Conservation (phyloP, 2,329 filamentous ascomycete species). For the Ophiostoma ips region DNA sequence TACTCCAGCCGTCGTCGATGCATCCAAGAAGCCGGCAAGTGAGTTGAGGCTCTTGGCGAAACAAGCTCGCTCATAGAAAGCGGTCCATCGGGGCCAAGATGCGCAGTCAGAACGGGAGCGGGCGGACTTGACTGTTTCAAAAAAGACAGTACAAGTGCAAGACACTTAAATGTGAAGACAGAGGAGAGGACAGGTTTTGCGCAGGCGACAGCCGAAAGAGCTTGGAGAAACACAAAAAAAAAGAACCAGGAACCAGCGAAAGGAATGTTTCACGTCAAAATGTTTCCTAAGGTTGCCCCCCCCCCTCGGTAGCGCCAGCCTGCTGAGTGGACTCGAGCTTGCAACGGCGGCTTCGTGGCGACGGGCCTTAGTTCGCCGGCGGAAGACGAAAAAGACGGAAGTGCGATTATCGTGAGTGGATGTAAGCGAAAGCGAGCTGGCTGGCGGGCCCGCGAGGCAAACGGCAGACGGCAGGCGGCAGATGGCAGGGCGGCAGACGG, state of each 20-base stretch:
- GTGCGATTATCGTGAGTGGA: background rate
- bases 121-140: background rate
- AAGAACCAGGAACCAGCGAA: background rate
- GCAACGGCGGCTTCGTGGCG: background rate
- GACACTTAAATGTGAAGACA: background rate
- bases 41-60: constrained; percentile 1
- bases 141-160: too few species aligned
- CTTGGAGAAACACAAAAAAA: background rate
- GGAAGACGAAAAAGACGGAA: background rate
- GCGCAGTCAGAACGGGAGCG: background rate
- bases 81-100: constrained; percentile 5
- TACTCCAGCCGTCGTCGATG: background rate
- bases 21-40: background rate
- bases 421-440: too few species aligned
- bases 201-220: background rate
- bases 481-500: too few species aligned
- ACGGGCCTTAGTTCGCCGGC: background rate
- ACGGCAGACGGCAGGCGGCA: too few species aligned
- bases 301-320: background rate
- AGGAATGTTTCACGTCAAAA: constrained; percentile 1
- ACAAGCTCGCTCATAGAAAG: background rate
- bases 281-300: background rate
- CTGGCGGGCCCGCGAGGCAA: too few species aligned
- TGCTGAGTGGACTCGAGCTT: background rate
- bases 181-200: background rate